A percentile compares a stretch with the other conserved stretches of the same genome.
These are phyloP conservation scores for Macadamia tetraphylla DNA, from an alignment of 164 flowering plant species.

Conservation along the genomic window DNA sequence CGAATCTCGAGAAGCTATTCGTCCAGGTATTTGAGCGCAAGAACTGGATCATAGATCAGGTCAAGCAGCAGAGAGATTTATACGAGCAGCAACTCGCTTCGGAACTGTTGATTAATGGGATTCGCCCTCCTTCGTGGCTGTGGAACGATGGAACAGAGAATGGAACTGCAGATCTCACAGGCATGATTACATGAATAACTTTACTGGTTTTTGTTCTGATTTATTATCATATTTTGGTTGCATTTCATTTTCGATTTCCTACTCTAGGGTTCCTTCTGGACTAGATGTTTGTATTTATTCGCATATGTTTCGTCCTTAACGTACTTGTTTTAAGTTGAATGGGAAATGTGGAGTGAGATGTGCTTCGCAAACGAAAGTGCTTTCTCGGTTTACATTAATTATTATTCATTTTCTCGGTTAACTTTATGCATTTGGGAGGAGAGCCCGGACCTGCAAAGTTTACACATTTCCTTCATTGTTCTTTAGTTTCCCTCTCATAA, in stretches of 20 bases:
- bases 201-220: not conserved
- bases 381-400: no score
- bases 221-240: not conserved
- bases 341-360: not conserved
- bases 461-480: no score
- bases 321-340: not conserved
- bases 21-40: conserved; percentile 70
- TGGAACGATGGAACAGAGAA: conserved; percentile 18
- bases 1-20: conserved; percentile 65
- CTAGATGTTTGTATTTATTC: no score
- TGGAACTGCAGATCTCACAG: conserved; percentile 24
- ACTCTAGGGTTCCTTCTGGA: not conserved
- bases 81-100: conserved; percentile 65
- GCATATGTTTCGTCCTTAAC: no score
- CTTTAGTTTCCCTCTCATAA: no score
- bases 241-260: not conserved
- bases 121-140: conserved; percentile 80
- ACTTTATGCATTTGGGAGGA: no score
- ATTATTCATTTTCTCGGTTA: no score
- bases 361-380: no score
- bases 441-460: no score
- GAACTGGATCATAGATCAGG: conserved; percentile 49
- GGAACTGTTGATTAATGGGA: conserved; percentile 51
- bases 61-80: conserved; percentile 44
- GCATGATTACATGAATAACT: conserved; percentile 16